Conservation (phyloP, 75 land plant species). For the Pinus tabuliformis region DNA sequence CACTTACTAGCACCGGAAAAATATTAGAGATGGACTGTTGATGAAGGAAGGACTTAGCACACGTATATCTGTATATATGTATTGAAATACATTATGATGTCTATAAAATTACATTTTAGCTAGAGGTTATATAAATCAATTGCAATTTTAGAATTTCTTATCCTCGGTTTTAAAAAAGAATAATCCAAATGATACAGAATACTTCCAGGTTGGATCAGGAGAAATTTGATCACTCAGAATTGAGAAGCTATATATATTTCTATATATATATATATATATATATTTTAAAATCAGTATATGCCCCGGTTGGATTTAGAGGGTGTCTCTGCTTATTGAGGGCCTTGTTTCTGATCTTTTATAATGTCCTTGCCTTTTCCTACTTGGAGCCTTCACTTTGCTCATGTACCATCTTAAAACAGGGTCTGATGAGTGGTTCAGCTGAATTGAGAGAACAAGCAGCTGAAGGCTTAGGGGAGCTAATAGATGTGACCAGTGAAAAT, state of each 20-base stretch:
- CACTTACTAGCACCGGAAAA: too few species aligned
- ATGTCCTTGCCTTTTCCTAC: not conserved
- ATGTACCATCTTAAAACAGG: constrained; percentile 34
- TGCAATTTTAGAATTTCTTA: not conserved
- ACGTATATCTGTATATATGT: not conserved
- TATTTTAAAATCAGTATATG: not conserved
- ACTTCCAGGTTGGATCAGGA: not conserved
- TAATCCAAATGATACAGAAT: not conserved
- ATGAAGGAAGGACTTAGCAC: not conserved
- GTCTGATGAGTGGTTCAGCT: constrained; percentile 94
- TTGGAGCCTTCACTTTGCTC: not conserved
- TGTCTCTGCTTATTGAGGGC: not conserved
- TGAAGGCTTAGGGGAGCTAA: constrained; percentile 90
- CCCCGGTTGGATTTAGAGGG: not conserved
- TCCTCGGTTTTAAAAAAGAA: not conserved
- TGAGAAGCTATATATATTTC: not conserved
- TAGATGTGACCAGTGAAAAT: constrained; percentile 90
- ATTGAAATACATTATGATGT: not conserved
- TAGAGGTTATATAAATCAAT: not conserved
- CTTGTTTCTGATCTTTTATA: not conserved
- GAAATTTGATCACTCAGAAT: not conserved
- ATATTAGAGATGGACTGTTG: not conserved
- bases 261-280: too few species aligned
- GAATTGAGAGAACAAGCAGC: constrained; percentile 98
- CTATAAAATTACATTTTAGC: not conserved